phyloP scores from a whole-genome alignment of 2,329 filamentous ascomycete species.

The Penicillium sp. region DNA sequence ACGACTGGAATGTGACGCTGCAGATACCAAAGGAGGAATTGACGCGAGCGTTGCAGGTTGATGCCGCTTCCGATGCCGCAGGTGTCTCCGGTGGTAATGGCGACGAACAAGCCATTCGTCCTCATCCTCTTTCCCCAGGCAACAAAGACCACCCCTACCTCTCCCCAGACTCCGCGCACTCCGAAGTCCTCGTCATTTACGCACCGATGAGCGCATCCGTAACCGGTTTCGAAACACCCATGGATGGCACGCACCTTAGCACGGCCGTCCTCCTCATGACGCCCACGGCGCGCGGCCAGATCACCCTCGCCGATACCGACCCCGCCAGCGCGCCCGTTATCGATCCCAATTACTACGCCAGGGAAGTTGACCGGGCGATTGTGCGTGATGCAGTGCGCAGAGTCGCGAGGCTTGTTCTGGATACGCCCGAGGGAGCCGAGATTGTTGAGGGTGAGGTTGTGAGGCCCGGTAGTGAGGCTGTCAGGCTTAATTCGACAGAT shows the following conservation, averaged over 20 bases:
- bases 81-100: no score
- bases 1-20: slow-evolving; percentile 44
- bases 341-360: slow-evolving; percentile 38
- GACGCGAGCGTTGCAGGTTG: slow-evolving; percentile 2
- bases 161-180: not conserved
- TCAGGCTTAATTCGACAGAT: slow-evolving; percentile 7
- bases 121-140: no score
- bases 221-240: slow-evolving; percentile 18
- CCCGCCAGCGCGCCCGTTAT: slow-evolving; percentile 29
- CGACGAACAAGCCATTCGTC: no score
- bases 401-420: slow-evolving; percentile 17
- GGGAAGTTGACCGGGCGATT: slow-evolving; percentile 29
- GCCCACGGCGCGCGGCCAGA: slow-evolving; percentile 29
- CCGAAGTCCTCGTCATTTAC: slow-evolving; percentile 31
- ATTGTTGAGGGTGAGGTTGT: slow-evolving; percentile 27
- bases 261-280: slow-evolving; percentile 26
- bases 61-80: not conserved
- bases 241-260: slow-evolving; percentile 30
- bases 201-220: slow-evolving; percentile 25
- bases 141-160: not conserved
- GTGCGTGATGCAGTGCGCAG: slow-evolving; percentile 26
- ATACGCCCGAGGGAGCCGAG: slow-evolving; percentile 15
- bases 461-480: not conserved
- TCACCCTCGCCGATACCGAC: slow-evolving; percentile 23
- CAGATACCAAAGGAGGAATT: slow-evolving; percentile 7